Conservation (phyloP, 2,329 filamentous ascomycete genomes). For the Phaeophleospora eucalypticola region DNA sequence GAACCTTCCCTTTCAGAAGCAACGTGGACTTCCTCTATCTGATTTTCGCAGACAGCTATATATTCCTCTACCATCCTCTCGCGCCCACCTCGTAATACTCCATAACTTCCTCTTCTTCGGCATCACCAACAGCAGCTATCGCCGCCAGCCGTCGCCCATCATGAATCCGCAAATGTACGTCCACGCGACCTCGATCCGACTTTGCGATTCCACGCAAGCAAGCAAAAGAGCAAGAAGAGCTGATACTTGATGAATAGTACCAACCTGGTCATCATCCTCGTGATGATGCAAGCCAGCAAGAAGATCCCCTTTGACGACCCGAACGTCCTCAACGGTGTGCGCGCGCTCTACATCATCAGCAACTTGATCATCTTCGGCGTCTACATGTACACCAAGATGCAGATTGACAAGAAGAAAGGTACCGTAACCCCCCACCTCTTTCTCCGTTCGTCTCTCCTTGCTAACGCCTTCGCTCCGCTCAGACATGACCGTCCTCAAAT, state of each 20-base stretch:
- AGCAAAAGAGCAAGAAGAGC: conserved; percentile 6
- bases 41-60: too few relatives aligned
- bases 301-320: conserved; percentile 90
- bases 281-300: conserved; percentile 98
- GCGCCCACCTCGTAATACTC: too few relatives aligned
- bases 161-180: conserved; percentile 35
- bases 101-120: too few relatives aligned
- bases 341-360: conserved; percentile 61
- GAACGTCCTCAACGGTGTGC: conserved; percentile 61
- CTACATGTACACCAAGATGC: conserved; percentile 77
- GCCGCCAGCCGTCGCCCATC: conserved; percentile 10
- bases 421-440: conserved; percentile 30
- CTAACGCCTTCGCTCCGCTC: conserved; percentile 11
- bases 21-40: too few relatives aligned
- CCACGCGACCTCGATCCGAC: too few relatives aligned
- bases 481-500: conserved; percentile 98
- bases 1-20: too few relatives aligned
- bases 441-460: neutral
- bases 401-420: conserved; percentile 98
- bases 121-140: neutral
- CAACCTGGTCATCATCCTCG: conserved; percentile 90
- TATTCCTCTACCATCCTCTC: too few relatives aligned
- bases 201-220: conserved; percentile 1
- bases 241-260: conserved; percentile 53
- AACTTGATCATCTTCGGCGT: conserved; percentile 80